These are phyloP conservation scores for Capronia coronata DNA, from an alignment of 2,329 filamentous ascomycete species.

Conservation along the genomic window DNA sequence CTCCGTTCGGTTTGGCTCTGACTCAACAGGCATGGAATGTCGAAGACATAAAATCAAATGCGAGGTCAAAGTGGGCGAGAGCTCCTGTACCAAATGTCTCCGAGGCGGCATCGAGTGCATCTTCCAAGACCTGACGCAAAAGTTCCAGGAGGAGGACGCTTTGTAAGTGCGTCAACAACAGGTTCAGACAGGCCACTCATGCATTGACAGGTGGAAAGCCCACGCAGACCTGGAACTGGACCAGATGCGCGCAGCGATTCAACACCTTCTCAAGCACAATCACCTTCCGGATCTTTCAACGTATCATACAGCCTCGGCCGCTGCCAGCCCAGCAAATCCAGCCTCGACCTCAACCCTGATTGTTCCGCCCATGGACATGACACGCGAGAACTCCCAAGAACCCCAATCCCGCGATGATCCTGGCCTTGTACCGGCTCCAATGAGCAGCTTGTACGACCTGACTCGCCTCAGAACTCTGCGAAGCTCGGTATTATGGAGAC, in stretches of 20 bases:
- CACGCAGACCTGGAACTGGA: slow-evolving; percentile 39
- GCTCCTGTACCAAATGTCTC: slow-evolving; percentile 45
- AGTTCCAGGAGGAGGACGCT: slow-evolving; percentile 49
- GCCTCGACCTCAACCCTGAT: background rate
- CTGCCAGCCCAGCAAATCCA: background rate
- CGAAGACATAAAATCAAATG: slow-evolving; percentile 52
- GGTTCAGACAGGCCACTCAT: slow-evolving; percentile 9
- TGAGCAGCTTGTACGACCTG: slow-evolving; percentile 41
- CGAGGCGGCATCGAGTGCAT: slow-evolving; percentile 48
- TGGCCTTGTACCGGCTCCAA: slow-evolving; percentile 36
- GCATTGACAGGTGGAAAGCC: slow-evolving; percentile 39
- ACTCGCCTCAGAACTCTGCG: slow-evolving; percentile 48
- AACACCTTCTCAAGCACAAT: slow-evolving; percentile 41
- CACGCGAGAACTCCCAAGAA: slow-evolving; percentile 4
- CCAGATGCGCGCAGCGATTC: slow-evolving; percentile 42
- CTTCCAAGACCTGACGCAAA: slow-evolving; percentile 52
- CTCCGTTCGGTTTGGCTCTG: background rate
- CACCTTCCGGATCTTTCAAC: slow-evolving; percentile 37
- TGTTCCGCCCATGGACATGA: slow-evolving; percentile 5
- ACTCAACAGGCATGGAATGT: slow-evolving; percentile 41
- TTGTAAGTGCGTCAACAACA: slow-evolving; percentile 35
- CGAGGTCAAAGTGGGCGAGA: slow-evolving; percentile 43
- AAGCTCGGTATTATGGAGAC: slow-evolving; percentile 25
- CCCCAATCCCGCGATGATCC: slow-evolving; percentile 3
- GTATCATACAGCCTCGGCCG: background rate